Conservation (phyloP, 2,329 filamentous ascomycete genomes). For the Didymella lethalis region DNA sequence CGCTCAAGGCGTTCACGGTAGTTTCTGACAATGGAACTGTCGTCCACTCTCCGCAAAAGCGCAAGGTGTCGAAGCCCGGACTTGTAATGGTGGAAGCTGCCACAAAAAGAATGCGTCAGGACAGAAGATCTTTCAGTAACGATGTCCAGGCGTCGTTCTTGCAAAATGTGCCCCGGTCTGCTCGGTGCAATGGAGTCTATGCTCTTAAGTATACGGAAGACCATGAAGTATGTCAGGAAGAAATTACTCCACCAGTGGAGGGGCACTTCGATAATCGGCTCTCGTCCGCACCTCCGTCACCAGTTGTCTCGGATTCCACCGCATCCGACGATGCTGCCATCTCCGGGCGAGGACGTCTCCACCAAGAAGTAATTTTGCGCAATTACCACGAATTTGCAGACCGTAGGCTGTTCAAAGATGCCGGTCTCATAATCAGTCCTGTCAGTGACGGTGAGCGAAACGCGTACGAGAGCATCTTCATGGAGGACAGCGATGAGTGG, state of each 20-base stretch:
- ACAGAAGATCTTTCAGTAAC: not conserved
- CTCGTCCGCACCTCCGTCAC: not conserved
- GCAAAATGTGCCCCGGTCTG: not conserved
- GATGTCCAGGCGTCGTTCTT: not conserved
- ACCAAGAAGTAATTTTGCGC: conserved; percentile 21
- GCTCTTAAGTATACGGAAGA: too few relatives aligned
- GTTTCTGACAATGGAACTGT: not conserved
- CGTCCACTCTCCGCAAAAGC: conserved; percentile 17
- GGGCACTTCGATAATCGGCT: not conserved
- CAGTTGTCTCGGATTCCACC: not conserved
- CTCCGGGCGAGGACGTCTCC: not conserved
- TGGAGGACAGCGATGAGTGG: conserved; percentile 22
- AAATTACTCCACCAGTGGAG: not conserved
- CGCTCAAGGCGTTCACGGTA: not conserved
- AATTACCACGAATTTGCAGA: conserved; percentile 29
- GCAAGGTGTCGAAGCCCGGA: conserved; percentile 13
- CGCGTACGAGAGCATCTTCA: conserved; percentile 32
- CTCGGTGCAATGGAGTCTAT: not conserved
- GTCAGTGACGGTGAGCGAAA: conserved; percentile 25
- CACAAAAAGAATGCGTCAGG: conserved; percentile 3
- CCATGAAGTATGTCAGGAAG: not conserved
- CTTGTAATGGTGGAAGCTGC: not conserved
- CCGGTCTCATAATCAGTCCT: conserved; percentile 14
- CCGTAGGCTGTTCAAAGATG: conserved; percentile 12
- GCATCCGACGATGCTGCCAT: not conserved